Base-by-base conservation (phyloP, 2,329 filamentous ascomycete species). In the Cladobotryum mycophilum region DNA sequence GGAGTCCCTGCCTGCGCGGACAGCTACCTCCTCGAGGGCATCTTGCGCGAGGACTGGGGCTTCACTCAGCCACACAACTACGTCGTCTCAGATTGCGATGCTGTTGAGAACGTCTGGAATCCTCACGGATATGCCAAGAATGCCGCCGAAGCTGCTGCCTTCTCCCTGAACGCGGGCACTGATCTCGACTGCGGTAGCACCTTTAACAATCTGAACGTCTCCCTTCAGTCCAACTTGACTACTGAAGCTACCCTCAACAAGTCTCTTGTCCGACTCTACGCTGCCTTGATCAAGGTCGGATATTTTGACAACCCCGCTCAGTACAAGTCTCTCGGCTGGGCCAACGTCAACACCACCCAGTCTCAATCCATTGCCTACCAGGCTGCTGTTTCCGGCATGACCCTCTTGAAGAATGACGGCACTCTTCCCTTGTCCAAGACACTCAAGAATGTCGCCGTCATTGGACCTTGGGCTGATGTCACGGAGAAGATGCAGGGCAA, bases 31-130 rank as follows among this genome's bases (percentile, higher is more conserved):
- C 70, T 87, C 35, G 73, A 83, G 54, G 78, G 77, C 0, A 70
- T 88, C 13, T 71, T 88, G 3, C 75, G 85, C 2, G 76, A 85
- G 41, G 78, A 82, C 58, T 88, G 84, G 80, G 74, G 72, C 41
- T 88, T 82, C 74, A 78, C 74, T 0, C 72, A 76, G 3, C 73
- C 80, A 41, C 75, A 82, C 45, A 79, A 85, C 54, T 85, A 78
- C 61, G 74, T 88, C 35, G 82, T 80, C 1, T 80, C 76, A 14
- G 84, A 88, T 60, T 88, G 85, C 56, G 81, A 82, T 50, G 77
- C 84, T 0, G 71, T 85, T 1, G 69, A 76, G 41, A 77, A 84
- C 58, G 75, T 85, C 49, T 82, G 71, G 55, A 67, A 61, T 15
- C 62, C 67, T 34, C 70, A 73, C 40, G 61, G 70, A 37, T 73